Base-by-base conservation (phyloP, 2,329 filamentous ascomycete genomes). In the Colletotrichum sp. region DNA sequence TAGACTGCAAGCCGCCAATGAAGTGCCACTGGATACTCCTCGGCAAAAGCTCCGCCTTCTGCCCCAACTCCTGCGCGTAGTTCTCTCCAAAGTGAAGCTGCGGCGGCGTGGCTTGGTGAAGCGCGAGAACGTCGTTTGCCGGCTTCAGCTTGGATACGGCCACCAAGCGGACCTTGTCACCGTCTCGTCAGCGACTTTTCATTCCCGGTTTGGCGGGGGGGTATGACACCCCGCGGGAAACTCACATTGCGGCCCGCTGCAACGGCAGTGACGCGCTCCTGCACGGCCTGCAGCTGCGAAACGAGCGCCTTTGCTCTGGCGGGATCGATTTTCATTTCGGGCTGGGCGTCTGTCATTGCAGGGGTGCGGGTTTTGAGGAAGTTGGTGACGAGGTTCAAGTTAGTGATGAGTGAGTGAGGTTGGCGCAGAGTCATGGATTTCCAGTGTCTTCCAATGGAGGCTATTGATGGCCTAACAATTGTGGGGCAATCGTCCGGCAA, bases 61-160 rank as follows among this genome's bases (percentile, higher is more conserved):
- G 94, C 75, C 90, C 89, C 70, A 99, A 91, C 85, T 99, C 97
- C 85, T 96, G 94, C 6, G 94, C 90, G 87, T 99, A 99, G 88
- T 99, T 99, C 86, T 99, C 97, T 80, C 97, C 97, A 84, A 98
- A 98, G 86, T 99, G 95, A 34, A 87, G 84, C 30, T 71, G 73
- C 58, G 69, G 70, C 1, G 89, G 88, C 0, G 88, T 85, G 28
- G 70, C 65, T 80, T 91, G 88, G 86, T 97, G 94, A 1, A 99
- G 91, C 34, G 96, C 94, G 71, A 98, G 89, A 80, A 99, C 94
- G 84, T 99, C 97, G 80, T 94, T 94, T 75, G 93, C 95, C 16
- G 97, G 96, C 86, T 99, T 98, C 79, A 98, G 90, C 86, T 99
- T 99, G 55, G 96, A 98, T 66, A 99, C 97, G 32, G 97, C 96